These are phyloP conservation scores for Kwoniella sp. DNA, from an alignment of 768 basidiomycete genomes.

Conservation along the genomic window DNA sequence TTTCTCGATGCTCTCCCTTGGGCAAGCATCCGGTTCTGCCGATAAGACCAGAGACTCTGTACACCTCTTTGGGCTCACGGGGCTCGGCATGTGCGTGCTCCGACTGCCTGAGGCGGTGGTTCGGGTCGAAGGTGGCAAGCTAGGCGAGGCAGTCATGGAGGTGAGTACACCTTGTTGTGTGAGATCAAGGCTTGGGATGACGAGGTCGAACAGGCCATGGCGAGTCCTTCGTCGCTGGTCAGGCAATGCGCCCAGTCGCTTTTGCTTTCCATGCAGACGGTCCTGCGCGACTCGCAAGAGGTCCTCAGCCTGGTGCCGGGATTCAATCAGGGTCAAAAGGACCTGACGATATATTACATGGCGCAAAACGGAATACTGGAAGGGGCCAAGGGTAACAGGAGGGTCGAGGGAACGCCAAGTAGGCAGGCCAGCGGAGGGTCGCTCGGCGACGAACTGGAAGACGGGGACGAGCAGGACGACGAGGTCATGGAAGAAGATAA, in stretches of 20 bases:
- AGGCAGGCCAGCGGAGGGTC: not conserved
- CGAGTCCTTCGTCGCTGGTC: constrained; percentile 15
- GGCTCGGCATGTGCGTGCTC: constrained; percentile 34
- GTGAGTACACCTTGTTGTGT: constrained; percentile 21
- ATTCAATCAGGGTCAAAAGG: constrained; percentile 22
- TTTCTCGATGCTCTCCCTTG: not conserved
- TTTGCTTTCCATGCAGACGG: constrained; percentile 34
- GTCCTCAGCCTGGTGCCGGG: constrained; percentile 26
- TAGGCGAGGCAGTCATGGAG: constrained; percentile 24
- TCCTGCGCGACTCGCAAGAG: constrained; percentile 14
- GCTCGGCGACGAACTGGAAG: too few relatives aligned
- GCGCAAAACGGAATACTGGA: constrained; percentile 33
- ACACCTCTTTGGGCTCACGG: constrained; percentile 33
- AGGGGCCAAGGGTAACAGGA: not conserved
- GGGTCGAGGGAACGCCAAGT: not conserved
- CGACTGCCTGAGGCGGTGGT: constrained; percentile 32
- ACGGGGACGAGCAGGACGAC: not conserved
- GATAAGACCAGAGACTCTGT: constrained; percentile 13
- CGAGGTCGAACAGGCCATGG: constrained; percentile 13
- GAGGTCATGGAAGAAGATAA: constrained; percentile 6
- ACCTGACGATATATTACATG: constrained; percentile 37
- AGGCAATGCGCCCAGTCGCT: constrained; percentile 36
- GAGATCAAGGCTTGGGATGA: not conserved
- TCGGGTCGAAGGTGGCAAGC: constrained; percentile 19
- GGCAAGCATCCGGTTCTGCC: not conserved